Evolutionary conservation across 208 protist genomes (phyloP).

Genomic region (Zelonia costaricensis): DNA sequence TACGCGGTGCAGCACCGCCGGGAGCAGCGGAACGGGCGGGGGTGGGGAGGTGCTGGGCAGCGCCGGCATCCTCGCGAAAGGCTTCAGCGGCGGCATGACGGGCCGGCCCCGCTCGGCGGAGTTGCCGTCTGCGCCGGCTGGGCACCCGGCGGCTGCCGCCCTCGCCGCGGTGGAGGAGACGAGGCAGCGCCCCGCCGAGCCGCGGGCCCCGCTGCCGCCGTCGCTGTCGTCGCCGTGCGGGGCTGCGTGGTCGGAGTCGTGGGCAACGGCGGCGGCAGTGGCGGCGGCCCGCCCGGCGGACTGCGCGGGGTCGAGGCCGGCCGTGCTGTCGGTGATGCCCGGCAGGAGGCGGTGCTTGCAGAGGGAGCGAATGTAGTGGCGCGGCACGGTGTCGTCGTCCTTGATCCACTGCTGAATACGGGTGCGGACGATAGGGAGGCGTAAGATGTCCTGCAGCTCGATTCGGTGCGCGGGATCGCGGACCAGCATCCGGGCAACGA

Average conservation of each 20-base stretch:
- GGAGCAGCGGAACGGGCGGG: conserved; percentile 5
- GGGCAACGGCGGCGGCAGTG: conserved; percentile 20
- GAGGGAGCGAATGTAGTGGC: conserved; percentile 73
- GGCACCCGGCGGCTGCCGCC: neutral
- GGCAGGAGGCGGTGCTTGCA: conserved; percentile 69
- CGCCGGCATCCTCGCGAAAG: neutral
- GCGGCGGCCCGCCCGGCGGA: conserved; percentile 22
- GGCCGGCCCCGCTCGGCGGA: conserved; percentile 4
- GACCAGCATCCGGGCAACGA: conserved; percentile 76
- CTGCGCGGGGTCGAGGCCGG: neutral
- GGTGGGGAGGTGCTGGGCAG: neutral
- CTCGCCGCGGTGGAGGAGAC: neutral
- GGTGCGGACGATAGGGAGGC: conserved; percentile 70
- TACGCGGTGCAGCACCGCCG: conserved; percentile 6
- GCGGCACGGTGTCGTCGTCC: conserved; percentile 55
- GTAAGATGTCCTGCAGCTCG: conserved; percentile 63
- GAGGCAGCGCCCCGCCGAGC: neutral
- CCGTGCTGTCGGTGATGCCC: conserved; percentile 22
- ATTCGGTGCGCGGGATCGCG: conserved; percentile 75
- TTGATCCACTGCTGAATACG: conserved; percentile 78
- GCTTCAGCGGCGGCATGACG: conserved; percentile 6
- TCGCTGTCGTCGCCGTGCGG: neutral
- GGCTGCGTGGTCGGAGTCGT: conserved; percentile 4
- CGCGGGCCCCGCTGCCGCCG: neutral
- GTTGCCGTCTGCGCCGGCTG: neutral